Percentiles rank a stretch among this genome's conserved stretches.
Conservation (phyloP, 805 yeast genomes). For the Sugiyamaella smithiae region DNA sequence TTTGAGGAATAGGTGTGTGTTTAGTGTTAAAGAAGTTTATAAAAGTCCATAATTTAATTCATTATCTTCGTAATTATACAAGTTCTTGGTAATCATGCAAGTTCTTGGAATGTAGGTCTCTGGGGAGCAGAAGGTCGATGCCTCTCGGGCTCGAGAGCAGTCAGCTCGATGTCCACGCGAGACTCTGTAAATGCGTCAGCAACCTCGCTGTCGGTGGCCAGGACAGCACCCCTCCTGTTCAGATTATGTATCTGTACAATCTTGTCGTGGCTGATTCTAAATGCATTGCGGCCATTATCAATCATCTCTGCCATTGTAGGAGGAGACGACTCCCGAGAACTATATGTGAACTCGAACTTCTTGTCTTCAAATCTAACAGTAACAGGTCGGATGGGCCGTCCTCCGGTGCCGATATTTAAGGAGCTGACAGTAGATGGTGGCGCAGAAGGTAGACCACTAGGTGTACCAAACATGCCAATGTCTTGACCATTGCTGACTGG, state of each 20-base stretch:
- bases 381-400: conserved; percentile 26
- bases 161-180: conserved; percentile 40
- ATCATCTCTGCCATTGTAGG: conserved; percentile 78
- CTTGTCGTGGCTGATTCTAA: conserved; percentile 47
- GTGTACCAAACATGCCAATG: neutral
- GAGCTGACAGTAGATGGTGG: conserved; percentile 13
- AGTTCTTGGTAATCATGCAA: neutral
- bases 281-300: conserved; percentile 72
- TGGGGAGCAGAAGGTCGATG: neutral
- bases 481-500: neutral
- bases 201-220: conserved; percentile 47
- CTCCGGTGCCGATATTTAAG: conserved; percentile 1
- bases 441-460: conserved; percentile 5
- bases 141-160: conserved; percentile 3
- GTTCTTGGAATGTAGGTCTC: conserved; percentile 12
- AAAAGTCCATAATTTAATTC: too few relatives aligned
- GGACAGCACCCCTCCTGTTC: conserved; percentile 29
- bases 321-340: conserved; percentile 60
- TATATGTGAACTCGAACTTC: conserved; percentile 57
- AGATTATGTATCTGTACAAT: conserved; percentile 38
- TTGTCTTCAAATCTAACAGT: conserved; percentile 32
- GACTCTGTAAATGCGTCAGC: conserved; percentile 43
- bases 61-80: neutral
- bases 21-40: too few relatives aligned
- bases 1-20: too few relatives aligned